Evolutionary conservation across 73 alveolate species (phyloP).

Genomic region (Effrenium voratum): DNA sequence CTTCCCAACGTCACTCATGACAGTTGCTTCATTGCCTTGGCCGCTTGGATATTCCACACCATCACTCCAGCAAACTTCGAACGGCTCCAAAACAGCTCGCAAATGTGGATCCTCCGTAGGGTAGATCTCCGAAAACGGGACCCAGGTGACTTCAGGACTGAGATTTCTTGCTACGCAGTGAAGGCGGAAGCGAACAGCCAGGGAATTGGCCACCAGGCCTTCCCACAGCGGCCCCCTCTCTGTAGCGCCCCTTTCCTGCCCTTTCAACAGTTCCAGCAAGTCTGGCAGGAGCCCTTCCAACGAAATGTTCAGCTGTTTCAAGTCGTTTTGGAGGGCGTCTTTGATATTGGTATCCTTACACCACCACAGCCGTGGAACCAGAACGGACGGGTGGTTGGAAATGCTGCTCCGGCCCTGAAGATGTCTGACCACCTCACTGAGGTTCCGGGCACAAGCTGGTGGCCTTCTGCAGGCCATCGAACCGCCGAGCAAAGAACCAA

Average conservation of each 20-base stretch:
- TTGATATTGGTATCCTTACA: not conserved
- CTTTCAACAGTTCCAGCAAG: not conserved
- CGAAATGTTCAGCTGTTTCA: constrained; percentile 12
- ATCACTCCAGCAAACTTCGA: constrained; percentile 65
- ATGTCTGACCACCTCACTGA: not conserved
- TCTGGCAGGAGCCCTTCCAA: constrained; percentile 58
- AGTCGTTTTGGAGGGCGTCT: not conserved
- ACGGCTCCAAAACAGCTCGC: constrained; percentile 23
- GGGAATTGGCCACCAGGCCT: constrained; percentile 45
- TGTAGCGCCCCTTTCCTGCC: not conserved
- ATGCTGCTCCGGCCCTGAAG: constrained; percentile 51
- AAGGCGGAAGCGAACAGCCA: constrained; percentile 42
- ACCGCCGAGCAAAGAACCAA: constrained; percentile 62
- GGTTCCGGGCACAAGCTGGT: constrained; percentile 7
- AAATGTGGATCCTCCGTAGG: constrained; percentile 35
- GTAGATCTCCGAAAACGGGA: constrained; percentile 39
- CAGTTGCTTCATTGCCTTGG: constrained; percentile 60
- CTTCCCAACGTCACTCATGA: constrained; percentile 23
- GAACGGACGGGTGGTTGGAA: not conserved
- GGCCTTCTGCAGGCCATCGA: constrained; percentile 13
- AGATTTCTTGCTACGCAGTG: not conserved
- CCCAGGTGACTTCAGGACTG: constrained; percentile 20
- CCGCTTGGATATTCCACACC: constrained; percentile 31
- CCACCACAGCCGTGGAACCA: constrained; percentile 61
- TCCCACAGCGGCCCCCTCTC: constrained; percentile 52